Base-by-base conservation (phyloP, 2,329 filamentous ascomycete species). In the Rutstroemia sp. region DNA sequence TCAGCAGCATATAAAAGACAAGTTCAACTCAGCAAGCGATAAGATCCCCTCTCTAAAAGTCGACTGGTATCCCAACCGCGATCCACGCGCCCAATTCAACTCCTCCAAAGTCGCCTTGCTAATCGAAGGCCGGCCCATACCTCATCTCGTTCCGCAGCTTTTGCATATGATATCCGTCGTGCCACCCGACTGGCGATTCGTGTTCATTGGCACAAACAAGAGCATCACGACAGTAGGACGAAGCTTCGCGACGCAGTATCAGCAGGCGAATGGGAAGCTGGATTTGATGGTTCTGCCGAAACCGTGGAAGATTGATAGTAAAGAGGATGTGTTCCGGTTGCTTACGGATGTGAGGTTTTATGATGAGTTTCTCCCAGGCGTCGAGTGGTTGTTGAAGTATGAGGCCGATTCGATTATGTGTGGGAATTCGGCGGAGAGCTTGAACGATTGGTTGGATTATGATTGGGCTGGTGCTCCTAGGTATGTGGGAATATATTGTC, bases 331-430 rank as follows among this genome's bases (percentile, higher is more conserved):
- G 49, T 76, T 72, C 61, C 73, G 74, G 25, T 78, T 80, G 57
- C 68, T 82, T 42, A 82, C 79, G 5, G 77, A 68, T n/a, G 63
- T 75, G 4, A 79, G 78, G 73, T 70, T 82, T 4, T 82, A 81
- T 64, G 55, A 57, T 37, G 65, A 63, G 3, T 72, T 77, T 8
- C 66, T 81, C 41, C 70, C 71, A 51, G 74, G 76, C 0, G 77
- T 77, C 12, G 79, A 82, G 68, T 79, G 75, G 74, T 67, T 82
- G 37, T 71, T 82, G 23, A 67, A 81, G 30, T 82, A 81, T 69
- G 78, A 82, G 67, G 78, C 77, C 10, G 79, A 82, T 70, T 78
- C 74, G 62, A 79, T 81, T 58, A 68, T 81, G 49, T 82, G 79
- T 65, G 77, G 79, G 61, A 81, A 81, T 65, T 59, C 42, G 77